Evolutionary conservation across 129 eudicot genomes (phyloP), one percentile per base, ranked within the genome.

Genomic region (Lactuca saligna): DNA sequence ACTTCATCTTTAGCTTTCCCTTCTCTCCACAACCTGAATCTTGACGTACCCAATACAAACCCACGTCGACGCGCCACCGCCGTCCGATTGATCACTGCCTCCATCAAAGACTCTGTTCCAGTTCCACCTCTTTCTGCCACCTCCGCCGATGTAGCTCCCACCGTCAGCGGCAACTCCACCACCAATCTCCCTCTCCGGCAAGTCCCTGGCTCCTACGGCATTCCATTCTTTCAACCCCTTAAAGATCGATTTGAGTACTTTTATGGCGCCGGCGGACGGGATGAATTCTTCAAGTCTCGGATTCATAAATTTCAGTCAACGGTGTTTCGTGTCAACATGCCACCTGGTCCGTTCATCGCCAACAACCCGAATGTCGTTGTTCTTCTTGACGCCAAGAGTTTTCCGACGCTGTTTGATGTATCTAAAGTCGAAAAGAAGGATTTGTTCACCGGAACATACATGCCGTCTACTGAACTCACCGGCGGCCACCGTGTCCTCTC

Each of bases 401-500:
- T 92, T 55, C 96, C 98, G 1, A 75, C 80, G 5, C 91, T 92
- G 14, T 92, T 92, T 68, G 95, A 92, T 59, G 70, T 76, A 8
- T 56, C 86, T 2, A 92, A 86, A 61, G 96, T 92, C 15, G 98
- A 92, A 10, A 92, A 92, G 70, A 86, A 83, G 11, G 89, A 92
- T 34, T 65, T 92, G 16, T 92, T 92, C 74, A 84, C 95, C 61
- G 98, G 98, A 0, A 92, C 98, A 2, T 92, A 71, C 69, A 88
- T 84, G 89, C 95, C 98, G 11, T 92, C 98, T 0, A 72, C 85
- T 0, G 98, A 92, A 0, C 86, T 86, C 83, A 92, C 96, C 58
- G 98, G 98, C 81, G 98, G 98, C 50, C 80, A 92, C 79, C 80
- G 98, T 3, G 69, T 83, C 0, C 76, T 92, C 0, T 88, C 98